Evolutionary conservation across 768 basidiomycete species (phyloP), one percentile per base, ranked within the genome.

Genomic region (Pleurotus giganteus): DNA sequence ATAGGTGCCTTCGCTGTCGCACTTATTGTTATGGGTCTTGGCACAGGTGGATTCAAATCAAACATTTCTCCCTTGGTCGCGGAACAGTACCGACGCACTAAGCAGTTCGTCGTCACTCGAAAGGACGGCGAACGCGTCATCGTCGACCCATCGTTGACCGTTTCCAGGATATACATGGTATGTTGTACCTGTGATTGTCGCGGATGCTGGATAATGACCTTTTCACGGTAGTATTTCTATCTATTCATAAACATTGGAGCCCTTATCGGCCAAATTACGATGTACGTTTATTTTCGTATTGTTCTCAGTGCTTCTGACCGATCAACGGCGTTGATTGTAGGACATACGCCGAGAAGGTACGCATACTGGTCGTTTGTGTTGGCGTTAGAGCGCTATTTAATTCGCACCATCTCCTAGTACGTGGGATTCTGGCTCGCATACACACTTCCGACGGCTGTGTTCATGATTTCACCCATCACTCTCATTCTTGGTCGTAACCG

Each of bases 61-160:
- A 91, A 89, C 65, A 84, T 91, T 58, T 86, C 84, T 0, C 89
- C 89, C 1, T 73, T 92, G 59, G 77, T 91, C 21, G 90, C 90
- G 5, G 90, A 91, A 65, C 90, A 91, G 62, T 86, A 86, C 63
- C 76, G 69, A 54, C 72, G 75, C 44, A 82, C 78, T 9, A 75
- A 74, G 57, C 71, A 76, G 12, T 88, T 84, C 65, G 69, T 88
- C 27, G 34, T 63, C 3, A 77, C 73, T 7, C 79, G 74, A 1
- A 74, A 70, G 44, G 69, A 55, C 31, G 89, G 89, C 19, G 86
- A 90, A 62, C 73, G 82, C 17, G 88, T 92, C 42, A 83, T 91
- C 57, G 80, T 91, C 24, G 89, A 92, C 61, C 91, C 89, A 0
- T 66, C 71, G 2, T 59, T 85, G 62, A 92, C 90, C 0, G 76